These are phyloP conservation scores for Glycyrrhiza uralensis DNA, from an alignment of 306 rosid genomes.

Conservation along the genomic window DNA sequence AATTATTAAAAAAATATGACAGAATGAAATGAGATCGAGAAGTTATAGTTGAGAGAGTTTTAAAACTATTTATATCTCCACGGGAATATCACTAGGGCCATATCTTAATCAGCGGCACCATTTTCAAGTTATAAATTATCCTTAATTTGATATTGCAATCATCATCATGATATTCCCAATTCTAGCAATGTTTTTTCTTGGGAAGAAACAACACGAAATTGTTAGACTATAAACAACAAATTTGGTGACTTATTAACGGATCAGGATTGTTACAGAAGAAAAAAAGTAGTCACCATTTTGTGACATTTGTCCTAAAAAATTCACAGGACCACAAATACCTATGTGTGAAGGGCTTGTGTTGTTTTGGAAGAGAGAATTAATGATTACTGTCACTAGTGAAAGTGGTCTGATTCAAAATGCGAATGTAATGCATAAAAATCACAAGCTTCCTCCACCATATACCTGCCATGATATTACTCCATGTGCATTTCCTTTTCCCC, in stretches of 20 bases:
- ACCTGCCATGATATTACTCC: background rate
- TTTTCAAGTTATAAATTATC: background rate
- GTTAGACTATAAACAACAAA: background rate
- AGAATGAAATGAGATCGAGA: too few relatives aligned
- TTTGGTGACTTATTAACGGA: background rate
- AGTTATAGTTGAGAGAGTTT: too few relatives aligned
- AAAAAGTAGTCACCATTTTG: too few relatives aligned
- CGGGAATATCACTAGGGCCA: too few relatives aligned
- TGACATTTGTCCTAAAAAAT: background rate
- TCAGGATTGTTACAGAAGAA: too few relatives aligned
- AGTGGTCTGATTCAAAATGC: background rate
- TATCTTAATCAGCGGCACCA: too few relatives aligned
- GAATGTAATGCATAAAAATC: background rate
- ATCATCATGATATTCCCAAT: background rate
- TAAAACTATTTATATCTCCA: too few relatives aligned
- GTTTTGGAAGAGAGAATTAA: background rate
- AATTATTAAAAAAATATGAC: too few relatives aligned
- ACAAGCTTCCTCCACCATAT: conserved; percentile 6
- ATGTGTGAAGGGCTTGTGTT: background rate
- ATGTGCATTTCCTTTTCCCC: background rate
- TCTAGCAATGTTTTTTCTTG: background rate
- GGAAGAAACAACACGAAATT: background rate
- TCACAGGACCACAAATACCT: background rate
- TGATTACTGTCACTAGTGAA: conserved; percentile 13
- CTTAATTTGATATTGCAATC: background rate